Base-by-base conservation (phyloP, 2,329 filamentous ascomycete genomes). In the Lachnum nothofagi region DNA sequence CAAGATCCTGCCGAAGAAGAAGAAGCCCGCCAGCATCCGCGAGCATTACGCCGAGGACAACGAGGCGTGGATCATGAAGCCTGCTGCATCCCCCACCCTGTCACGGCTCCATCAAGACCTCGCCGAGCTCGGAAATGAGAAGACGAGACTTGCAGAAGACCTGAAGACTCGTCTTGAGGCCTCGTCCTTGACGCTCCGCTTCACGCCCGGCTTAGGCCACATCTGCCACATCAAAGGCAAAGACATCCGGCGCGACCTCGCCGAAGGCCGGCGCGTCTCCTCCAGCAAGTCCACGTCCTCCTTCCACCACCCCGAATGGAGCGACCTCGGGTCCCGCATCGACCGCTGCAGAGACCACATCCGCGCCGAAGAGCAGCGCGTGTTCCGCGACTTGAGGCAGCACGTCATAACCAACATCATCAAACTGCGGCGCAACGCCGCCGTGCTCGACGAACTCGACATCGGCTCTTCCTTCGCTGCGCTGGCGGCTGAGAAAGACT, bases 401-500 rank as follows among this genome's bases (percentile, higher is more conserved):
- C 75, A 80, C 43, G 90, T 96, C 0, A 82, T 97, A 3, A 70
- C 79, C 40, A 91, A 91, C 60, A 78, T 98, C 3, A 82, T 96
- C 54, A 88, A 85, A 61, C 79, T 98, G 12, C 84, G 93, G 5
- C 86, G 86, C 49, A 97, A 96, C 67, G 91, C 91, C 9, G 78
- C 82, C n/a, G 86, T 95, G 1, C 79, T 98, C 17, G 91, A 97
- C 65, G 91, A 96, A 67, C 79, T 98, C 7, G 93, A 98, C 68
- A 86, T 98, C 31, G 80, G 86, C 2, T 88, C 88, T 47, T 89
- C 89, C 0, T 95, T 95, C 63, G 89, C 93, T 2, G 76, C 75
- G 4, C 75, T 97, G 2, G 91, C 93, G 2, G 67, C 75, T 20
- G 87, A 95, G 63, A 83, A 88, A 54, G 72, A 76, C 40, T 82